These are phyloP conservation scores for Metschnikowia anglica DNA, from an alignment of 805 yeast species.

Conservation along the genomic window DNA sequence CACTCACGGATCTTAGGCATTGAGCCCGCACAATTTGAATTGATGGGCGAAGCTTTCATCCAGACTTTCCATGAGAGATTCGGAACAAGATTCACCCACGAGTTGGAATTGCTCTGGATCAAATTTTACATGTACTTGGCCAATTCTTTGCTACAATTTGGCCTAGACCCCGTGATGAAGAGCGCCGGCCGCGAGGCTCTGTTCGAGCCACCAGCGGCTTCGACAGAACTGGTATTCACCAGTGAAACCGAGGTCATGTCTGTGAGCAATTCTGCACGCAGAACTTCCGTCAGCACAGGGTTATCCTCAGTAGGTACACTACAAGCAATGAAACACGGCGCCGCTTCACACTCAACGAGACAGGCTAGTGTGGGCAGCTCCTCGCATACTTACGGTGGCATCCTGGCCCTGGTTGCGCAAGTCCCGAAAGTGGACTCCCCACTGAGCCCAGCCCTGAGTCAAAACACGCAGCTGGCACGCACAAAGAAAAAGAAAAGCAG, in stretches of 20 bases:
- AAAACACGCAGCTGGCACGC: neutral
- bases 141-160: constrained; percentile 62
- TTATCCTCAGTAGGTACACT: constrained; percentile 10
- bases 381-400: too few species aligned
- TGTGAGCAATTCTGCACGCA: constrained; percentile 10
- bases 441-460: too few species aligned
- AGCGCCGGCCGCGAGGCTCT: constrained; percentile 8
- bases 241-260: constrained; percentile 5
- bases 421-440: too few species aligned
- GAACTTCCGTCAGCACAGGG: constrained; percentile 12
- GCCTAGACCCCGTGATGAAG: constrained; percentile 48
- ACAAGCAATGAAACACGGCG: too few species aligned
- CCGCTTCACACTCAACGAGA: too few species aligned
- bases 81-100: constrained; percentile 51
- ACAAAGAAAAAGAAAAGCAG: constrained; percentile 11
- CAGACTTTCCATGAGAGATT: constrained; percentile 69
- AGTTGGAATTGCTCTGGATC: constrained; percentile 69
- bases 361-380: too few species aligned
- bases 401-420: too few species aligned
- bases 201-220: neutral
- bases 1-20: constrained; percentile 76
- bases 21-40: constrained; percentile 62
- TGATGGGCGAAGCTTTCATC: constrained; percentile 72
- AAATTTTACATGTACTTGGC: constrained; percentile 67
- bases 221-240: constrained; percentile 13